These are phyloP conservation scores for Trypanosoma boissoni DNA, from an alignment of 208 protist species.

Conservation along the genomic window DNA sequence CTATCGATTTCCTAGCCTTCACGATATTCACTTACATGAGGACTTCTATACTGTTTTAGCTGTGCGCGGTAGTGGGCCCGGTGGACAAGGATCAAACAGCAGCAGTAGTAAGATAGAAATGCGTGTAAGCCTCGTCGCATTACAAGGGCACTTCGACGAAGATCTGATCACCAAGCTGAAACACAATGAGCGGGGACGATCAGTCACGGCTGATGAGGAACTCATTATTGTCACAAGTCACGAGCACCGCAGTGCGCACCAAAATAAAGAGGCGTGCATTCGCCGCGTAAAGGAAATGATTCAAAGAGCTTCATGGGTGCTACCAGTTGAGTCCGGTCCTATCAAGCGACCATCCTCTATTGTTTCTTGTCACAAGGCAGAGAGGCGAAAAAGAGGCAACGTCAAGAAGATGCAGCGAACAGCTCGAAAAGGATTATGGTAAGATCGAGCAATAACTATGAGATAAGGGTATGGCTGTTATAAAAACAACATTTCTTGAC, in stretches of 20 bases:
- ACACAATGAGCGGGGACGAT: slow-evolving; percentile 34
- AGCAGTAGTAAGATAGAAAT: slow-evolving; percentile 89
- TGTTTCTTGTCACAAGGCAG: slow-evolving; percentile 45
- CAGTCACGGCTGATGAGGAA: slow-evolving; percentile 45
- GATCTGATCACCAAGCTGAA: slow-evolving; percentile 40
- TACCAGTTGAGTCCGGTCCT: slow-evolving; percentile 50
- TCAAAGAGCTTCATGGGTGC: slow-evolving; percentile 73
- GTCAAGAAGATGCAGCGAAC: slow-evolving; percentile 40
- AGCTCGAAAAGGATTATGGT: slow-evolving; percentile 27
- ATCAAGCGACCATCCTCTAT: slow-evolving; percentile 44
- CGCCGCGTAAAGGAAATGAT: slow-evolving; percentile 55
- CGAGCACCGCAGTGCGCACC: slow-evolving; percentile 66
- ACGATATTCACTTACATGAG: slow-evolving; percentile 42
- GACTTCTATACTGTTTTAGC: slow-evolving; percentile 51
- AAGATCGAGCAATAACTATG: background rate
- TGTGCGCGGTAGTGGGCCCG: slow-evolving; percentile 74
- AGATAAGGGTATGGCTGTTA: too few relatives aligned
- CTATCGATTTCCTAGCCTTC: slow-evolving; percentile 41
- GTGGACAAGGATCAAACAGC: slow-evolving; percentile 80
- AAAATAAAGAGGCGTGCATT: slow-evolving; percentile 77
- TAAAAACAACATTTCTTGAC: too few relatives aligned
- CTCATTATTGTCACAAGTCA: slow-evolving; percentile 63
- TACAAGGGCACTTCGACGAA: slow-evolving; percentile 54
- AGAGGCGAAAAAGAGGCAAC: slow-evolving; percentile 53
- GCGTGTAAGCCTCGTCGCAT: slow-evolving; percentile 45